Conservation (phyloP, 495 filamentous ascomycete genomes). For the Talaromyces nanjingensis region DNA sequence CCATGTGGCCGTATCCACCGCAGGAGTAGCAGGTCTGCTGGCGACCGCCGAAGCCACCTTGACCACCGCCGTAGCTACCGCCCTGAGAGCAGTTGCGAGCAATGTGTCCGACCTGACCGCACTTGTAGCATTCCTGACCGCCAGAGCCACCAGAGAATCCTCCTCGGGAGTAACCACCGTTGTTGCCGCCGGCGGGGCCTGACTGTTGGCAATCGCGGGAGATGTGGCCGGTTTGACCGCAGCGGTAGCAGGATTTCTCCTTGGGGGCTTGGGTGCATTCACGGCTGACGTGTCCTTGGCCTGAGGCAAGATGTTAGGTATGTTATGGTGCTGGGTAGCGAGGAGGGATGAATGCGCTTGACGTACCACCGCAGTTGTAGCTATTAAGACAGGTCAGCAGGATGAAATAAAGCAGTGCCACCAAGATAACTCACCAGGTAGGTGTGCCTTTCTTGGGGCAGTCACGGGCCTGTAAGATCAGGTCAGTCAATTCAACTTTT, state of each 20-base stretch:
- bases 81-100: constrained; percentile 85
- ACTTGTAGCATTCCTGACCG: constrained; percentile 95
- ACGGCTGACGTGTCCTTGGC: constrained; percentile 89
- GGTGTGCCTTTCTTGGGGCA: constrained; percentile 91
- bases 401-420: constrained; percentile 15
- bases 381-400: constrained; percentile 28
- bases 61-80: constrained; percentile 43
- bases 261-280: constrained; percentile 86
- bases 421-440: constrained; percentile 57
- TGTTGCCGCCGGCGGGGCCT: constrained; percentile 41
- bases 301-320: constrained; percentile 23
- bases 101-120: constrained; percentile 94
- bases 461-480: constrained; percentile 63
- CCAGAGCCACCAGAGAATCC: constrained; percentile 31
- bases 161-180: constrained; percentile 35
- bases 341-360: constrained; percentile 47
- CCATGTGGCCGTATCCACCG: constrained; percentile 94
- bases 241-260: constrained; percentile 96
- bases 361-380: constrained; percentile 75
- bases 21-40: constrained; percentile 93
- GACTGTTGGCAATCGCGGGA: constrained; percentile 80
- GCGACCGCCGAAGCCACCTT: constrained; percentile 42
- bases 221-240: constrained; percentile 81
- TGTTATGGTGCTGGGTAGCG: constrained; percentile 26
- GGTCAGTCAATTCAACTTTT: constrained; percentile 12